Evolutionary conservation across 1,284 basidiomycete species (phyloP).

Genomic region (Sporisorium exsertum): DNA sequence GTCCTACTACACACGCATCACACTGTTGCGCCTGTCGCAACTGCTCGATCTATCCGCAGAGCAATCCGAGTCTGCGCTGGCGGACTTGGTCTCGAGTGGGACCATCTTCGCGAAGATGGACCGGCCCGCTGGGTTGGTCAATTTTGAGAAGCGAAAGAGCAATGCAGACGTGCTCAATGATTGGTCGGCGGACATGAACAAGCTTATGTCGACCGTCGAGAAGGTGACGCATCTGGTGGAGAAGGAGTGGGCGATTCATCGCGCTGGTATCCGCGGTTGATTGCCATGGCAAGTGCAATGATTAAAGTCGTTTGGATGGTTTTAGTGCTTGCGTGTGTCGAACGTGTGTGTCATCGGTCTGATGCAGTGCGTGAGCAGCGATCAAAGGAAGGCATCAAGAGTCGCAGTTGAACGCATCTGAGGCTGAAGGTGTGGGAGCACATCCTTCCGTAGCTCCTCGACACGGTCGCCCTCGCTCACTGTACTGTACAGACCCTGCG

Average conservation of each 20-base stretch:
- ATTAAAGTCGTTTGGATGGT: too few relatives aligned
- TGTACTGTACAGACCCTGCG: too few relatives aligned
- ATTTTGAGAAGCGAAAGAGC: conserved; percentile 73
- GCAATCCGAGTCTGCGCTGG: conserved; percentile 88
- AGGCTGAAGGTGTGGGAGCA: too few relatives aligned
- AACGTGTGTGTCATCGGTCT: background rate
- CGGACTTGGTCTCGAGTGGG: conserved; percentile 80
- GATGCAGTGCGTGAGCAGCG: too few relatives aligned
- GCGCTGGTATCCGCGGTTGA: conserved; percentile 56
- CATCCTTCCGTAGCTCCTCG: too few relatives aligned
- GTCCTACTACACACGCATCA: conserved; percentile 94
- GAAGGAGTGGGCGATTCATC: conserved; percentile 67
- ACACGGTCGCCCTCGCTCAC: too few relatives aligned
- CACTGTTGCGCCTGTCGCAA: conserved; percentile 82
- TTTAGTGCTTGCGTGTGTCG: background rate
- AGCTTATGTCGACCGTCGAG: conserved; percentile 73
- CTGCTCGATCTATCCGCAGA: conserved; percentile 86
- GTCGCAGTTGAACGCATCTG: too few relatives aligned
- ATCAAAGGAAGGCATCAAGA: too few relatives aligned
- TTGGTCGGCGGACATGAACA: conserved; percentile 95
- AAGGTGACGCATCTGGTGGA: conserved; percentile 66
- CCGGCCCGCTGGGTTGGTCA: conserved; percentile 87
- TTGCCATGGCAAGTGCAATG: background rate
- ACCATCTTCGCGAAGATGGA: conserved; percentile 90
- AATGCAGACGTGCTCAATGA: conserved; percentile 80